phyloP scores from a whole-genome alignment of 2,329 filamentous ascomycete genomes.

The Penicillium sp. region DNA sequence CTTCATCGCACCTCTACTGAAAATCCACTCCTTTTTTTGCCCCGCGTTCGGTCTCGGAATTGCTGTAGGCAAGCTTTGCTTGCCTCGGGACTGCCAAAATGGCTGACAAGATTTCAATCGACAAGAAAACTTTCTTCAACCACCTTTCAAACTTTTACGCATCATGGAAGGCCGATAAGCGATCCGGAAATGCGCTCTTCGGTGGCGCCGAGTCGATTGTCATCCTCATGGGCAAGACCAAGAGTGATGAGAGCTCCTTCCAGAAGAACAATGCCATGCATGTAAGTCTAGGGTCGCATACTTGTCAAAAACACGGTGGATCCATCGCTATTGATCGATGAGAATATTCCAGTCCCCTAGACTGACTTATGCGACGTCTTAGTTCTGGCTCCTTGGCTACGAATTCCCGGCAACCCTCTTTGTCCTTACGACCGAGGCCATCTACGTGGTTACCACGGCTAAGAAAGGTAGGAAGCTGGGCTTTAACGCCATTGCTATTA shows the following conservation, averaged over 20 bases:
- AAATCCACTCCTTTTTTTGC: not conserved
- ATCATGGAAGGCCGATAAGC: slow-evolving; percentile 95
- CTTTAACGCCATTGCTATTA: not conserved
- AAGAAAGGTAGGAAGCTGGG: slow-evolving; percentile 72
- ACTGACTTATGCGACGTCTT: slow-evolving; percentile 9
- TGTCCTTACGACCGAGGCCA: slow-evolving; percentile 77
- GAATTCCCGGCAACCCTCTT: slow-evolving; percentile 96
- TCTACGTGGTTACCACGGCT: slow-evolving; percentile 90
- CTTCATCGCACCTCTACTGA: slow-evolving; percentile 1
- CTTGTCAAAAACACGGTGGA: no score
- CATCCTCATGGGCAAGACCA: slow-evolving; percentile 90
- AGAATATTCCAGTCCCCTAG: no score
- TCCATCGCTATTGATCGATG: no score
- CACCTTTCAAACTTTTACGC: slow-evolving; percentile 80
- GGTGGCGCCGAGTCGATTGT: slow-evolving; percentile 79
- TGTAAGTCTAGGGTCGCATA: slow-evolving; percentile 49
- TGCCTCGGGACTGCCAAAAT: slow-evolving; percentile 35
- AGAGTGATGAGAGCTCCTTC: slow-evolving; percentile 70
- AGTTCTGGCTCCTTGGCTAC: slow-evolving; percentile 99
- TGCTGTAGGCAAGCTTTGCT: slow-evolving; percentile 13
- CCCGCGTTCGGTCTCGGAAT: slow-evolving; percentile 4
- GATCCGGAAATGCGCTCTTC: slow-evolving; percentile 77
- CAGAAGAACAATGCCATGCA: slow-evolving; percentile 97
- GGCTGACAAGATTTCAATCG: slow-evolving; percentile 86
- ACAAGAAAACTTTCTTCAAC: slow-evolving; percentile 88